Evolutionary conservation across 192 early-diverging fungal species (phyloP).

Genomic region (Coemansia sp.): DNA sequence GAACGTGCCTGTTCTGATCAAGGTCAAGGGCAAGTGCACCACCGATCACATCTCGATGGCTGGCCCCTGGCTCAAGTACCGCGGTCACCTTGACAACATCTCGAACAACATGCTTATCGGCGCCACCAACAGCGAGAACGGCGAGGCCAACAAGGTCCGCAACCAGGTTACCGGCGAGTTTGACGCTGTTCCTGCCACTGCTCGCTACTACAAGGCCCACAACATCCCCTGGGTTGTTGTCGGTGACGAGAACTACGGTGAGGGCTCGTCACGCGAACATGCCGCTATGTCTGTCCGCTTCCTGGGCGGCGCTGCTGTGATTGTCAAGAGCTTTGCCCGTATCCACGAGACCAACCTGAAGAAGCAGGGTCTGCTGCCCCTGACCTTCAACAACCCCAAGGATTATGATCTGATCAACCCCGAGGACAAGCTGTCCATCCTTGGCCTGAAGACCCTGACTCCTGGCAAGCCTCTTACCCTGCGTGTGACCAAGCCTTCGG

Average conservation of each 20-base stretch:
- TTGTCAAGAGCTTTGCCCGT: conserved; percentile 96
- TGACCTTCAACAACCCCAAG: conserved; percentile 90
- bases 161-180: conserved; percentile 74
- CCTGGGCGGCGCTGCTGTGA: conserved; percentile 89
- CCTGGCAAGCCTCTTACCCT: conserved; percentile 88
- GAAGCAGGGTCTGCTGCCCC: conserved; percentile 97
- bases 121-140: conserved; percentile 88
- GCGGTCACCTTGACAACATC: conserved; percentile 98
- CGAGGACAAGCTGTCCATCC: conserved; percentile 81
- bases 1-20: conserved; percentile 86
- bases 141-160: conserved; percentile 72
- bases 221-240: conserved; percentile 90
- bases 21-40: conserved; percentile 97
- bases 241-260: conserved; percentile 99
- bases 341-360: conserved; percentile 99
- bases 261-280: conserved; percentile 98
- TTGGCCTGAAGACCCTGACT: conserved; percentile 79
- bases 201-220: conserved; percentile 92
- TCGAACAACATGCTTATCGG: conserved; percentile 99
- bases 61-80: conserved; percentile 90
- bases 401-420: conserved; percentile 94
- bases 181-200: conserved; percentile 88
- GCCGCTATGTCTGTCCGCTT: conserved; percentile 97
- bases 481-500: conserved; percentile 76
- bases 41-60: conserved; percentile 98